Conservation (phyloP, 2,329 filamentous ascomycete species). For the Aspergillus ochraceus region DNA sequence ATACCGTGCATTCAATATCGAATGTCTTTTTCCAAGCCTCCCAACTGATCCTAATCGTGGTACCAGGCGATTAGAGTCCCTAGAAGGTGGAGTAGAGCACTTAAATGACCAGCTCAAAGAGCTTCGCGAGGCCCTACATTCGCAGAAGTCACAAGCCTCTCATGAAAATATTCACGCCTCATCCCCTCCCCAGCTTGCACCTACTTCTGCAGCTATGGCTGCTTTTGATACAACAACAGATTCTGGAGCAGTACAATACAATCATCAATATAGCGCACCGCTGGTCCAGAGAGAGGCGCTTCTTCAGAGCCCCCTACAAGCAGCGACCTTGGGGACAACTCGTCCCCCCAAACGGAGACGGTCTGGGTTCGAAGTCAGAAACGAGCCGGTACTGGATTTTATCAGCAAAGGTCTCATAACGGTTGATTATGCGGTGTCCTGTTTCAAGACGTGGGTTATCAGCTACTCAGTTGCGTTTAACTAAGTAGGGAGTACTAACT, state of each 20-base stretch:
- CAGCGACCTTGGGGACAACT: background rate
- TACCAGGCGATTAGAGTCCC: conserved; percentile 31
- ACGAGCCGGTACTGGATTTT: conserved; percentile 36
- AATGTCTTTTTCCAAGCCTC: background rate
- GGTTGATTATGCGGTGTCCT: conserved; percentile 32
- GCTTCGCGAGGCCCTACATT: conserved; percentile 22
- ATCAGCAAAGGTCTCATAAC: conserved; percentile 36
- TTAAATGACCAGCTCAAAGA: conserved; percentile 31
- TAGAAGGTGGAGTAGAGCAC: conserved; percentile 33
- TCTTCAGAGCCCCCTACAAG: background rate
- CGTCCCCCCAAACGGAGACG: conserved; percentile 27
- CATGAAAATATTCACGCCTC: background rate
- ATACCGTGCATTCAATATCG: background rate
- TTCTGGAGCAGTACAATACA: background rate
- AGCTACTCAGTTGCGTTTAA: background rate
- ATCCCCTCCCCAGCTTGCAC: background rate
- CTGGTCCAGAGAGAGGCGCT: background rate
- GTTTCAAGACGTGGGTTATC: conserved; percentile 32
- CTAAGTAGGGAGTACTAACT: background rate
- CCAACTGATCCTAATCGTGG: background rate
- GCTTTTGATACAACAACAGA: background rate
- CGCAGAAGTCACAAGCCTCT: background rate
- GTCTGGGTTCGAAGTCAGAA: conserved; percentile 35
- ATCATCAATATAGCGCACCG: background rate
- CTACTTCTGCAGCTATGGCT: background rate